Percentiles rank a stretch among this genome's conserved stretches.
These are phyloP conservation scores for Nothopassalora personata DNA, from an alignment of 2,329 filamentous ascomycete genomes.

Conservation along the genomic window DNA sequence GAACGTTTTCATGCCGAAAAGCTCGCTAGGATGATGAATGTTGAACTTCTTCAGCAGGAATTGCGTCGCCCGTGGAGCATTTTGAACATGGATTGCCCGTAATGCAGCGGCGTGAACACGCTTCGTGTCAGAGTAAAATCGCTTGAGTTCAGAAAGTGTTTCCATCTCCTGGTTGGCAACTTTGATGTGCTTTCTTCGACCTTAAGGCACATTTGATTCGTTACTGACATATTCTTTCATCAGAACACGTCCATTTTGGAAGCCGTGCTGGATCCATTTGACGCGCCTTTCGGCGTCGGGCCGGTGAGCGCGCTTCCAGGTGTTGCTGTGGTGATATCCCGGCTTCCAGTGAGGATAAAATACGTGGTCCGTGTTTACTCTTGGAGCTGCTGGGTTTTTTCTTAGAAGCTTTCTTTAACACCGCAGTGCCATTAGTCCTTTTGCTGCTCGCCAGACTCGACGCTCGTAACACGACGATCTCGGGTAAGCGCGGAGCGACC, in stretches of 20 bases:
- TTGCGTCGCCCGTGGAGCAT: conserved; percentile 46
- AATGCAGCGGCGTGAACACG: conserved; percentile 34
- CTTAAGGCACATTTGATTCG: conserved; percentile 13
- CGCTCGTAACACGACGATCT: conserved; percentile 10
- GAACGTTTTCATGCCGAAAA: conserved; percentile 45
- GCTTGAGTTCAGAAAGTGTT: conserved; percentile 40
- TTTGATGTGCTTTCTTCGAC: conserved; percentile 34
- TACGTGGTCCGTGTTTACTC: conserved; percentile 8
- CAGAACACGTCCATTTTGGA: conserved; percentile 41
- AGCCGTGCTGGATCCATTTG: conserved; percentile 20
- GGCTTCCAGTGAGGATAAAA: conserved; percentile 10
- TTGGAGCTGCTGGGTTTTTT: conserved; percentile 2
- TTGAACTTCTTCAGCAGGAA: conserved; percentile 50
- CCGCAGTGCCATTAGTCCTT: conserved; percentile 1
- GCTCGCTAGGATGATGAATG: conserved; percentile 43
- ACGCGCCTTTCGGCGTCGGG: conserved; percentile 17
- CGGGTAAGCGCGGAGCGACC: conserved; percentile 3
- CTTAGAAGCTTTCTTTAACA: neutral
- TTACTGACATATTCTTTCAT: conserved; percentile 47
- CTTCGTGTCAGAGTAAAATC: conserved; percentile 39
- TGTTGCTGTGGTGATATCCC: conserved; percentile 7
- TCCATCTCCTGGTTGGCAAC: conserved; percentile 47
- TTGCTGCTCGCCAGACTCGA: conserved; percentile 11
- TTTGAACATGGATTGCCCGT: conserved; percentile 46
- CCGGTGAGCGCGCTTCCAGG: conserved; percentile 9